Conservation (phyloP, 2,329 filamentous ascomycete species). For the Fonsecaea multimorphosa region DNA sequence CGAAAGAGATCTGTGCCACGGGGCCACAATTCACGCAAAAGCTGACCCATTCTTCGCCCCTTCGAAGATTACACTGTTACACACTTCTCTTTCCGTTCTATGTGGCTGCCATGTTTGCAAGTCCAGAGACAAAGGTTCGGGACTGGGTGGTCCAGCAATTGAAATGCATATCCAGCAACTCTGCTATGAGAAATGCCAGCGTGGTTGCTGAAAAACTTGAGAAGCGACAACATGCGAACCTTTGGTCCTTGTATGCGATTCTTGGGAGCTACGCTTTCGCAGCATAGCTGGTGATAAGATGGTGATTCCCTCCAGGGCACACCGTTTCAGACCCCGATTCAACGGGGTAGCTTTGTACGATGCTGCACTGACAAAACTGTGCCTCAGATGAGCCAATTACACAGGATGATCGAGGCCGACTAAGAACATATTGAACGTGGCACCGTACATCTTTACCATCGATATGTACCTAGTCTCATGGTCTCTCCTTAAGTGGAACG, state of each 20-base stretch:
- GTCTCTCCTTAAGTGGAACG: no score
- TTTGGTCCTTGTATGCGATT: slow-evolving; percentile 40
- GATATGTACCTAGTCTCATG: not conserved
- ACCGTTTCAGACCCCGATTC: not conserved
- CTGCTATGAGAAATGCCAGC: slow-evolving; percentile 32
- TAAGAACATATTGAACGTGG: not conserved
- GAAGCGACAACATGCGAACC: slow-evolving; percentile 16
- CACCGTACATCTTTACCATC: no score
- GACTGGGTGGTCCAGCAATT: slow-evolving; percentile 37
- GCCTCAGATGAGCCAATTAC: not conserved
- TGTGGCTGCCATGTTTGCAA: slow-evolving; percentile 35
- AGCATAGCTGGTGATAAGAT: slow-evolving; percentile 12
- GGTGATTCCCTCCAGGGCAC: not conserved
- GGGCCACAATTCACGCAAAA: slow-evolving; percentile 42
- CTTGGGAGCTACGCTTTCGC: slow-evolving; percentile 41
- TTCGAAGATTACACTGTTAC: slow-evolving; percentile 33
- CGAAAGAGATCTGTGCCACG: slow-evolving; percentile 44
- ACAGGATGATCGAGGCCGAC: not conserved
- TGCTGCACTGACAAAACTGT: not conserved
- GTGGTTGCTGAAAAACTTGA: slow-evolving; percentile 35
- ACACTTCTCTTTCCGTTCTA: slow-evolving; percentile 40
- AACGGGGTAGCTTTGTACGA: not conserved
- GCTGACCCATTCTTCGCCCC: slow-evolving; percentile 10
- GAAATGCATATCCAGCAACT: slow-evolving; percentile 24
- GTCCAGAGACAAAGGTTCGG: slow-evolving; percentile 21